Evolutionary conservation across 164 flowering plant genomes (phyloP).

Genomic region (Nelumbo lutea): DNA sequence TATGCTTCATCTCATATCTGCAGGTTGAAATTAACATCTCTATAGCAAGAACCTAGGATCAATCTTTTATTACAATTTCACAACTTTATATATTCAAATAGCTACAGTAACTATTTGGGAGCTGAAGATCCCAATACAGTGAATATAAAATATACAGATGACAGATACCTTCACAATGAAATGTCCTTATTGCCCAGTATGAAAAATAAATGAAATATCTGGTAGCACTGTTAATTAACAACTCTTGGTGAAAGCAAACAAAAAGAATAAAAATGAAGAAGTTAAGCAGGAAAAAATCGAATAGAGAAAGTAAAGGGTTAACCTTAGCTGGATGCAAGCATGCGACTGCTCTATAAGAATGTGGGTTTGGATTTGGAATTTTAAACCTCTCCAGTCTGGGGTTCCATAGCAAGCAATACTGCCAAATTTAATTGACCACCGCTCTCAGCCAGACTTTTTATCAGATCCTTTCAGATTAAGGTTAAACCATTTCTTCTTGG

Average conservation of each 20-base stretch:
- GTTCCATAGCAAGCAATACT: not conserved
- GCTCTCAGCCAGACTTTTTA: conserved; percentile 42
- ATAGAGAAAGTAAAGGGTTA: not conserved
- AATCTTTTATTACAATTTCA: not conserved
- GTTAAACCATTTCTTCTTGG: conserved; percentile 80
- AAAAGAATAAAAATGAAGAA: not conserved
- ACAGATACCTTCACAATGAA: not conserved
- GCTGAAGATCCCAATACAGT: not conserved
- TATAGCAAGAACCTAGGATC: not conserved
- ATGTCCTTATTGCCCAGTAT: not conserved
- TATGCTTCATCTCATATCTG: too few species aligned
- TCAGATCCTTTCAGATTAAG: conserved; percentile 74
- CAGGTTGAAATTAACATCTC: not conserved
- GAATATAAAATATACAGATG: not conserved
- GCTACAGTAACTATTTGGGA: not conserved
- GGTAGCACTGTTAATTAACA: too few species aligned
- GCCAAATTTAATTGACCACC: not conserved
- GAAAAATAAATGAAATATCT: too few species aligned
- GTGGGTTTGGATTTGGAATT: not conserved
- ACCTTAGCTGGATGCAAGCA: not conserved
- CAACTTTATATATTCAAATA: not conserved
- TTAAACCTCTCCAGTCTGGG: not conserved
- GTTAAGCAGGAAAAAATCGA: not conserved
- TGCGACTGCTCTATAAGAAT: conserved; percentile 2
- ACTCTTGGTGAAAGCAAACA: not conserved